Base-by-base conservation (phyloP, 352 stramenopile species). In the Phytophthora pseudosyringae region DNA sequence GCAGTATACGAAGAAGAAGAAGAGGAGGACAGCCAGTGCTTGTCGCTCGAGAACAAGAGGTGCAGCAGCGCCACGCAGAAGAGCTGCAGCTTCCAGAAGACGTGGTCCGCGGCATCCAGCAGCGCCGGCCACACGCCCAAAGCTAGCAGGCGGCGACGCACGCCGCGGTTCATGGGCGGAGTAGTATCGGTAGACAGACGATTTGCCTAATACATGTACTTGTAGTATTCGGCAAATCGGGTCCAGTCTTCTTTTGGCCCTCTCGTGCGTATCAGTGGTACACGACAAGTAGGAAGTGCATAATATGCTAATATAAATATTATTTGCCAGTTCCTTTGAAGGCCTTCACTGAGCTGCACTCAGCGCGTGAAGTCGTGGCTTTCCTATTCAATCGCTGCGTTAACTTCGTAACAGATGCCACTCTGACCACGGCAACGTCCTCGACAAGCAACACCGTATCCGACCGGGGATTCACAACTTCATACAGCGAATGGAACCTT, bases 11-110 rank as follows among this genome's bases (percentile, higher is more conserved):
- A 39, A 1, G 40, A 3, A 16, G 46, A 39, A 3, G 39, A 18
- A 2, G 41, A 35, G 21, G 56, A 29, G 0, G 52, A 31, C 2
- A 76, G 64, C 72, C 81, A 85, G 8, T 74, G 73, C 45, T 86
- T 75, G 73, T 93, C 85, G 46, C 74, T 90, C 8, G 85, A 93
- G 67, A 93, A 92, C 29, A 91, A 66, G 28, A 93, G 59, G 45
- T 93, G 85, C 16, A 92, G 67, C 18, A 84, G 32, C 5, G 76
- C 85, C 12, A 93, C 26, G 4, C 67, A 49, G 47, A 90, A 87
- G 12, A 93, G 77, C 64, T 89, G 76, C 16, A 86, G 16, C 67
- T 93, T 93, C 72, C 80, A 80, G 61, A 64, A 76, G 10, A 91
- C 67, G 46, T 85, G 75, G 41, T 81, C 64, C 1, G 69, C 25